Base-by-base conservation (phyloP, 2,329 filamentous ascomycete genomes). In the Verticillium isaacii region DNA sequence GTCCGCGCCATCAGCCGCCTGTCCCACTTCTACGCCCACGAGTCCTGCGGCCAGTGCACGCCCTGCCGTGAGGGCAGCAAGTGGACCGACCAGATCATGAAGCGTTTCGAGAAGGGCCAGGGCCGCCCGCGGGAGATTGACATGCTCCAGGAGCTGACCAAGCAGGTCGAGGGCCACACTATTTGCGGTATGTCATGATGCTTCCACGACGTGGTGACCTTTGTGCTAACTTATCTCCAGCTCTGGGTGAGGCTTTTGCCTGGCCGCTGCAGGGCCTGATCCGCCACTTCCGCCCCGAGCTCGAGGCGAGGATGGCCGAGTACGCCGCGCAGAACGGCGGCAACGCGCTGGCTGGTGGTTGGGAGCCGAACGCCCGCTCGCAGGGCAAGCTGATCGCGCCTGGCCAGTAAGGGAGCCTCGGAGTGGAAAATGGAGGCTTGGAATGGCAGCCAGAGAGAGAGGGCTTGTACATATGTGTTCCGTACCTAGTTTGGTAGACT, bases 11-110 rank as follows among this genome's bases (percentile, higher is more conserved):
- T 99, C 74, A 89, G 91, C 66, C 89, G 95, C 70, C 87, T 99
- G 70, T 92, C 91, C 71, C 92, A 94, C 77, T 99, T 99, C 83
- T 99, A 99, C 84, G 91, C 93, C 78, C 95, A 99, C 82, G 95
- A 99, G 83, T 93, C 89, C 68, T 99, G 95, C 78, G 95, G 95
- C 64, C 95, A 99, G 82, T 99, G 95, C 83, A 99, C 95, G 62
- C 95, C 95, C n/a, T 99, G 95, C 85, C 91, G 95, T 75, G 95
- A 99, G 81, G 95, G 95, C 68, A 96, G 90, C 83, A 97, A 96
- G 82, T 99, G 95, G 95, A 97, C 94, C 12, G 91, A 96, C 79
- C 93, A 99, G 83, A 98, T 99, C 78, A 98, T 99, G 95, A 83
- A 90, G 78, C 90, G 95, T 62, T 96, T 99, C 70, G 93, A 96